Conservation (phyloP, 2,329 filamentous ascomycete species). For the Penicillium expansum region DNA sequence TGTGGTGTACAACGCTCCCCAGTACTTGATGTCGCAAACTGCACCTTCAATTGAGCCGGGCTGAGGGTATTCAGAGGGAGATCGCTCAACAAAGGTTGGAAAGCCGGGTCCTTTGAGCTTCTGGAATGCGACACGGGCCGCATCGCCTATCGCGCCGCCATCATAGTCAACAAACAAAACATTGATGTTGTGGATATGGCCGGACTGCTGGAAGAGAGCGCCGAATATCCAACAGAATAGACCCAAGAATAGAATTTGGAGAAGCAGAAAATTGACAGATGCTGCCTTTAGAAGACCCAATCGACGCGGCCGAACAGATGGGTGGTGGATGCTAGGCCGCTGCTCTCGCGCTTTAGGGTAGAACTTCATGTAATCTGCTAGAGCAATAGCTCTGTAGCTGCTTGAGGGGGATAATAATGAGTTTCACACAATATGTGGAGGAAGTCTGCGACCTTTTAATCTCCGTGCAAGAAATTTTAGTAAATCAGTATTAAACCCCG, state of each 20-base stretch:
- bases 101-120: constrained; percentile 29
- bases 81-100: constrained; percentile 30
- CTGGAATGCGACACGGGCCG: constrained; percentile 34
- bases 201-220: constrained; percentile 34
- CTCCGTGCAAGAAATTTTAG: background rate
- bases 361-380: constrained; percentile 11
- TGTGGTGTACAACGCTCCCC: constrained; percentile 34
- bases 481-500: background rate
- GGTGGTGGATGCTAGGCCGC: constrained; percentile 20
- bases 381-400: background rate
- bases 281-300: constrained; percentile 20
- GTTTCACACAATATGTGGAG: background rate
- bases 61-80: constrained; percentile 17
- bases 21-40: constrained; percentile 38
- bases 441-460: background rate
- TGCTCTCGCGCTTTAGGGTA: constrained; percentile 19
- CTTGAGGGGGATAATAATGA: background rate
- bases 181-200: constrained; percentile 35
- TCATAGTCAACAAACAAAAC: constrained; percentile 43
- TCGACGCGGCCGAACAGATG: constrained; percentile 18
- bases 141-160: constrained; percentile 33
- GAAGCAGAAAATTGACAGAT: constrained; percentile 30
- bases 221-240: constrained; percentile 41
- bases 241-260: constrained; percentile 39
- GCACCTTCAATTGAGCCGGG: constrained; percentile 22